phyloP scores from a whole-genome alignment of 163 green algal species.

The Coccomyxa subellipsoidea region DNA sequence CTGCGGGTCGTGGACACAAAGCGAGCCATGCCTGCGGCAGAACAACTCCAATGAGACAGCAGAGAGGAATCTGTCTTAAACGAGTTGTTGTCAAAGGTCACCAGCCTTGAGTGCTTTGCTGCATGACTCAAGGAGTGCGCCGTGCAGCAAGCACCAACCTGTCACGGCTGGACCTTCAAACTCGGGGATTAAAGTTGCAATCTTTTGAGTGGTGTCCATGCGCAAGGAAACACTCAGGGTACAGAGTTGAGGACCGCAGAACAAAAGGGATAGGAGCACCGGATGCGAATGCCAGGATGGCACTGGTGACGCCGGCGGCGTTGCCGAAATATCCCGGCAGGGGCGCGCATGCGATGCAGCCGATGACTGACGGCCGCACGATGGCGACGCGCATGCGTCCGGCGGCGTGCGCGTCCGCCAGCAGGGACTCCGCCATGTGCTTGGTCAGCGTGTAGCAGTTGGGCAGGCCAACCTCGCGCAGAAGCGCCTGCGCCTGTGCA shows the following conservation, averaged over 20 bases:
- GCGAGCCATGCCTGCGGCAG: slow-evolving; percentile 25
- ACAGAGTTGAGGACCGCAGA: no score
- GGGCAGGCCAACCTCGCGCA: slow-evolving; percentile 35
- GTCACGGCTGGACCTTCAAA: background rate
- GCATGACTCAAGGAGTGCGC: no score
- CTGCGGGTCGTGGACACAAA: slow-evolving; percentile 24
- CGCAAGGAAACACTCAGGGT: no score
- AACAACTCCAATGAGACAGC: no score
- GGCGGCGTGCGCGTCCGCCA: slow-evolving; percentile 24
- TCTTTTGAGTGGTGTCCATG: no score
- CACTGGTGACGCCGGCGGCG: slow-evolving; percentile 35
- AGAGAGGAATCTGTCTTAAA: no score
- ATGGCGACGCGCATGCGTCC: slow-evolving; percentile 25
- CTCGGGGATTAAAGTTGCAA: no score
- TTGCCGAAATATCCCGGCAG: slow-evolving; percentile 65
- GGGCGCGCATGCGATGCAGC: slow-evolving; percentile 43
- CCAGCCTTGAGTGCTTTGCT: no score
- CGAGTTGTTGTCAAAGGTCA: no score
- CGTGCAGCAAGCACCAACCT: background rate
- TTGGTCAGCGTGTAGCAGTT: slow-evolving; percentile 73
- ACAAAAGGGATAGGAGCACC: no score
- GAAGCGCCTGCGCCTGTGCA: slow-evolving; percentile 13
- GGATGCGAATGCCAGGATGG: slow-evolving; percentile 44
- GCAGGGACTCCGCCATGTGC: slow-evolving; percentile 60
- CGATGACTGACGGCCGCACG: slow-evolving; percentile 61